phyloP scores from a whole-genome alignment of 768 basidiomycete species.

The Hygrophorus russula region DNA sequence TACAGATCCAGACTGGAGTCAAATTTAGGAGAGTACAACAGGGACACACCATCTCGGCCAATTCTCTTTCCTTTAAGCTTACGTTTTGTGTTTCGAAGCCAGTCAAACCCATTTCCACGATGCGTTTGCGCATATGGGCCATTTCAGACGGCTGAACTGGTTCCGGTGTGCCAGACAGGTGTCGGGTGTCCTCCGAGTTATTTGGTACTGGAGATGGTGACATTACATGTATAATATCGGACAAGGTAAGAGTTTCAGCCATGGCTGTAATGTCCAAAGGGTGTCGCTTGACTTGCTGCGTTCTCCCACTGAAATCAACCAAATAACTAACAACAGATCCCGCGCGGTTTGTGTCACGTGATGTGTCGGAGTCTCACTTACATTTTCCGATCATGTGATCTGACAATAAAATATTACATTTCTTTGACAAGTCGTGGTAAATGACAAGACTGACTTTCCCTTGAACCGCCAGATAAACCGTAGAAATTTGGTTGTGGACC shows the following conservation, averaged over 20 bases:
- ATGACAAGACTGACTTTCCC: too few relatives aligned
- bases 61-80: conserved; percentile 36
- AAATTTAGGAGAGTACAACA: conserved; percentile 7
- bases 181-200: conserved; percentile 5
- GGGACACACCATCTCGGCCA: conserved; percentile 42
- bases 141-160: conserved; percentile 37
- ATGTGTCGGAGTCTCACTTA: not conserved
- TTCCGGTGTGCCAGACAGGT: conserved; percentile 14
- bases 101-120: conserved; percentile 30
- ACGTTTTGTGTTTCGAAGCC: conserved; percentile 14
- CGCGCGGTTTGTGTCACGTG: conserved; percentile 1
- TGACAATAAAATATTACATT: too few relatives aligned
- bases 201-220: conserved; percentile 37
- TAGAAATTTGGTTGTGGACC: too few relatives aligned
- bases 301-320: not conserved
- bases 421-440: too few relatives aligned
- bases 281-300: not conserved
- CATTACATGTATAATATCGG: conserved; percentile 44
- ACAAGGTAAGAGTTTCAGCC: conserved; percentile 29
- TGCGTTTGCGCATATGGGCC: conserved; percentile 32
- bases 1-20: not conserved
- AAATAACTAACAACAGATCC: conserved; percentile 1
- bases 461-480: too few relatives aligned
- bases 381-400: too few relatives aligned
- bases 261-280: conserved; percentile 4